These are phyloP conservation scores for Tylopilus subfusipes DNA, from an alignment of 768 basidiomycete genomes.

Conservation along the genomic window DNA sequence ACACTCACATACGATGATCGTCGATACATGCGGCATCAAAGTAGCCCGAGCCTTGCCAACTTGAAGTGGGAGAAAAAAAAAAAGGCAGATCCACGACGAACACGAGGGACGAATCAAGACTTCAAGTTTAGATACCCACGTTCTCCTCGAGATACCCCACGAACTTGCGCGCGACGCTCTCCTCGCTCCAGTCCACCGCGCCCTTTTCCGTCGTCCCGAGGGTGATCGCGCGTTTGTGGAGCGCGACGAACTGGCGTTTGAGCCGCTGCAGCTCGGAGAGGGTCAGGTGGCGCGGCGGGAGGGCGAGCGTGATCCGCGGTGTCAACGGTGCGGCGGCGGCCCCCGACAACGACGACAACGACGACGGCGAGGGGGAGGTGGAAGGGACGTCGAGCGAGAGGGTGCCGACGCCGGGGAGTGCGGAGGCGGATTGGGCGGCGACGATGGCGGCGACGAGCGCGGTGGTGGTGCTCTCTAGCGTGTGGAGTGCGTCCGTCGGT, in stretches of 20 bases:
- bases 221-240: constrained; percentile 87
- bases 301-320: constrained; percentile 36
- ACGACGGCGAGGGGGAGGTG: not conserved
- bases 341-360: no score
- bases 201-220: constrained; percentile 79
- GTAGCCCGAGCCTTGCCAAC: no score
- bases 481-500: constrained; percentile 82
- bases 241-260: constrained; percentile 87
- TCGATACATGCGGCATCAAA: no score
- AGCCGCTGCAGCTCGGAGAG: constrained; percentile 84
- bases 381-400: constrained; percentile 25
- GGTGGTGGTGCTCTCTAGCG: constrained; percentile 76
- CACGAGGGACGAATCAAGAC: constrained; percentile 26
- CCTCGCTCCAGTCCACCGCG: constrained; percentile 71
- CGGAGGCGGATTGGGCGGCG: constrained; percentile 53
- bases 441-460: constrained; percentile 70
- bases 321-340: no score
- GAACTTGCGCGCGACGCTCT: constrained; percentile 68
- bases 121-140: no score
- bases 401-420: constrained; percentile 45
- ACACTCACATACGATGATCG: no score
- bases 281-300: constrained; percentile 72
- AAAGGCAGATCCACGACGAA: no score
- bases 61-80: no score
- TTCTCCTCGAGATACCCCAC: constrained; percentile 69